Conservation (phyloP, 2,329 filamentous ascomycete genomes). For the Aureobasidium sp. region DNA sequence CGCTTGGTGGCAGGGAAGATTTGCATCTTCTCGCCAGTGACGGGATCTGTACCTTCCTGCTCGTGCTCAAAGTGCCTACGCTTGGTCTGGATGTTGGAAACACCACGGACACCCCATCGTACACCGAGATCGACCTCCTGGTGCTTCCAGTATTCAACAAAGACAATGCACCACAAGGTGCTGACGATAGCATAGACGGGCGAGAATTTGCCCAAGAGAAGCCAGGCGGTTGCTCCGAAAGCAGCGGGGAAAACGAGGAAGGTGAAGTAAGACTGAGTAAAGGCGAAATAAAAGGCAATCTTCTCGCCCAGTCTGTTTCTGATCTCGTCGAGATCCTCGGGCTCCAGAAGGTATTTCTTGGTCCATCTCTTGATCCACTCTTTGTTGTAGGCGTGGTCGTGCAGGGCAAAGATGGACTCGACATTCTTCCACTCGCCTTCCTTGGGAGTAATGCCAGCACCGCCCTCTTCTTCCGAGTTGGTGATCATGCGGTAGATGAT, state of each 20-base stretch:
- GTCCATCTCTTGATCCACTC: constrained; percentile 49
- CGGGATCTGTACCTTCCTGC: constrained; percentile 65
- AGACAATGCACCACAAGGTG: constrained; percentile 79
- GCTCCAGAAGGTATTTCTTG: constrained; percentile 39
- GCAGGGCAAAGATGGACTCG: constrained; percentile 43
- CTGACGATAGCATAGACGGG: constrained; percentile 70
- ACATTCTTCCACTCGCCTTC: constrained; percentile 45
- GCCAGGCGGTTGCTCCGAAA: constrained; percentile 70
- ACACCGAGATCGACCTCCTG: constrained; percentile 81
- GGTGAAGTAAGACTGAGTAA: constrained; percentile 81
- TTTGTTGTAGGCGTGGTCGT: constrained; percentile 47
- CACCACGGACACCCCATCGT: constrained; percentile 81
- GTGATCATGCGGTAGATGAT: constrained; percentile 73
- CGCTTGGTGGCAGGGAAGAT: constrained; percentile 72
- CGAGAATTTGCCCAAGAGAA: constrained; percentile 79
- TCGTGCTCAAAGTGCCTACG: constrained; percentile 75
- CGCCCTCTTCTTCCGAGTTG: constrained; percentile 40
- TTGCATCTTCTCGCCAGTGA: constrained; percentile 72
- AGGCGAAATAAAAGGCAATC: constrained; percentile 94
- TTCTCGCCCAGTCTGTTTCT: constrained; percentile 45
- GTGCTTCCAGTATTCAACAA: constrained; percentile 94
- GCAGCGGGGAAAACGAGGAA: constrained; percentile 77
- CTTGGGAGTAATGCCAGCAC: constrained; percentile 45
- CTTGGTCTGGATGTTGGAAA: constrained; percentile 72
- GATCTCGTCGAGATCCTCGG: constrained; percentile 46